Evolutionary conservation across 163 green algal species (phyloP), one percentile per base, ranked within the genome.

Genomic region (Scenedesmus sp.): DNA sequence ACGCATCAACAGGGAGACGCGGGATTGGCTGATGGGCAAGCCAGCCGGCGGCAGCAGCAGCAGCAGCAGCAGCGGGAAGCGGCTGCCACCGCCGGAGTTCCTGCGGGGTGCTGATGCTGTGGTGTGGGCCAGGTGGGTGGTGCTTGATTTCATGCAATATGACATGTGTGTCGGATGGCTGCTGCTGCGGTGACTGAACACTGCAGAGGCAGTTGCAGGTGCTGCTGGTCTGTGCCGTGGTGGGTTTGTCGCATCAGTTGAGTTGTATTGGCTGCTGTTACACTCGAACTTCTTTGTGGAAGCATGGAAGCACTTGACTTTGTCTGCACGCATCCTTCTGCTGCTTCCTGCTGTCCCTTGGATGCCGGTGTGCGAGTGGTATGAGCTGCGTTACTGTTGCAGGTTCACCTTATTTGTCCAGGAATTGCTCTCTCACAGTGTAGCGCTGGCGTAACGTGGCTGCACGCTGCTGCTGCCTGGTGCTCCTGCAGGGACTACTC

Each of bases 71-170:
- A 86, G 81, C 12, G 76, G 34, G 34, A 84, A 84, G 34, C 76
- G 76, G 59, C 26, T 82, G 76, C 82, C 86, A 54, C 74, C 94
- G n/a, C 93, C 95, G 4, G 55, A 5, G 74, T 97, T 96, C 85
- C 92, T 98, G 70, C 87, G 86, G 2, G 96, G 97, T 23, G 88
- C 93, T 15, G 88, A 95, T 46, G 97, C 97, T 1, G 93, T 99
- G 0, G 97, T 99, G 54, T 99, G 98, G 98, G 95, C 97, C 18
- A 94, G 87, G 87, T 91, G 34, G 1, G 87, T 46, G 55, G 4
- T 64, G 54, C 12, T 64, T 34, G 15, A 60, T 12, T 55, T 3
- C 54, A 2, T 76, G 54, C 55, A 55, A 9, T 26, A 3, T 54
- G 23, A 20, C 9, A 85, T 9, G 18, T 70, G 62, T 16, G 16